These are phyloP conservation scores for Pseudozyma flocculosa DNA, from an alignment of 1,284 basidiomycete species.

Conservation along the genomic window DNA sequence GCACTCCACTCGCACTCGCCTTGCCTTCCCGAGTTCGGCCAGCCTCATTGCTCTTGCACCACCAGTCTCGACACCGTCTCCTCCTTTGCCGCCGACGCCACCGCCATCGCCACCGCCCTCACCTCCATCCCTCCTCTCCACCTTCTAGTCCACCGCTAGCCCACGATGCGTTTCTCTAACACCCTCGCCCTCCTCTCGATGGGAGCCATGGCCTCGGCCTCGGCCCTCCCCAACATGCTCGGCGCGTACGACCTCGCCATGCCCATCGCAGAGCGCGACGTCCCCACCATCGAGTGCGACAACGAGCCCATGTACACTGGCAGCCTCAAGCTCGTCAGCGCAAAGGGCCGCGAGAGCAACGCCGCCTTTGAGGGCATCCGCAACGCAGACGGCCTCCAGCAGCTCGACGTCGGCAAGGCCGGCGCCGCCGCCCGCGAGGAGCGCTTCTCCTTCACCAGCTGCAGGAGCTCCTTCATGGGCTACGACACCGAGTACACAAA, in stretches of 20 bases:
- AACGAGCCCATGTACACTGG: conserved; percentile 14
- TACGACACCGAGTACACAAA: conserved; percentile 29
- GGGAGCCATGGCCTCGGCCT: conserved; percentile 18
- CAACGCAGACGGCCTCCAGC: conserved; percentile 25
- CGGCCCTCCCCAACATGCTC: conserved; percentile 24
- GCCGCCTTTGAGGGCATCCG: conserved; percentile 35
- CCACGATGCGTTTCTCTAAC: conserved; percentile 25
- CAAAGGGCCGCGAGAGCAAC: conserved; percentile 10
- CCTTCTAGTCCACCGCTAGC: neutral
- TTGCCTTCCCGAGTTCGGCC: no score
- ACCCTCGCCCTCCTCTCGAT: conserved; percentile 20
- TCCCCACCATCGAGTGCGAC: conserved; percentile 19
- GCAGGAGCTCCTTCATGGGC: conserved; percentile 23
- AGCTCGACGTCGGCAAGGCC: conserved; percentile 26
- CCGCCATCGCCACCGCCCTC: neutral
- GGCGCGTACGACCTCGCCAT: conserved; percentile 24
- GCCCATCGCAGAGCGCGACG: conserved; percentile 26
- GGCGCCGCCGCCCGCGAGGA: conserved; percentile 18
- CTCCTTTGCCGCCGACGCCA: no score
- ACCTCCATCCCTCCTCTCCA: neutral
- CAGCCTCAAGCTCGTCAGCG: conserved; percentile 21
- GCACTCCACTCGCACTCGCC: no score
- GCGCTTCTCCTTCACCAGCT: conserved; percentile 30
- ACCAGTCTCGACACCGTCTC: no score
- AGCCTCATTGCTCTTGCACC: no score